Percentiles rank a stretch among this genome's conserved stretches.
Conservation (phyloP, 2,329 filamentous ascomycete genomes). For the Neopestalotiopsis clavispora region DNA sequence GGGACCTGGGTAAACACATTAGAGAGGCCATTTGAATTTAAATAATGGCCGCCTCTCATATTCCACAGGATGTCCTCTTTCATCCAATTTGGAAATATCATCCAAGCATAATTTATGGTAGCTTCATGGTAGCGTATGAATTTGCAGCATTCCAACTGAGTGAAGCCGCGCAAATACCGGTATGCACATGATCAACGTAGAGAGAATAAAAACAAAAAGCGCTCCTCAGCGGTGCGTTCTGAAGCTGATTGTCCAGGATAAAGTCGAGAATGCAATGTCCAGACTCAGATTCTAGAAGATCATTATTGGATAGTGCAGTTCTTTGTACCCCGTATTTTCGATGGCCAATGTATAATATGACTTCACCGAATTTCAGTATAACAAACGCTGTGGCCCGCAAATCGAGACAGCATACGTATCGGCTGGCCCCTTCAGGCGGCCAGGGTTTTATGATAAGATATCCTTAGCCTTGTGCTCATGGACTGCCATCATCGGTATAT, state of each 20-base stretch:
- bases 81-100: neutral
- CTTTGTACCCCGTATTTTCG: too few species aligned
- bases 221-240: neutral
- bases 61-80: neutral
- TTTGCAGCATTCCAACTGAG: neutral
- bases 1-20: slow-evolving; percentile 43
- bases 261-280: neutral
- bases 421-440: too few species aligned
- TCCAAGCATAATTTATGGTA: neutral
- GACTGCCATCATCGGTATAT: too few species aligned
- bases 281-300: neutral
- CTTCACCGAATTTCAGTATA: too few species aligned
- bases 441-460: too few species aligned
- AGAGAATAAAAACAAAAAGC: neutral
- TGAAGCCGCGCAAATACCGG: neutral
- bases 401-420: too few species aligned
- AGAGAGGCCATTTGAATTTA: slow-evolving; percentile 16
- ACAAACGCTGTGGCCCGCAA: too few species aligned
- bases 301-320: too few species aligned
- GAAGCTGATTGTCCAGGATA: neutral
- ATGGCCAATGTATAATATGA: too few species aligned
- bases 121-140: neutral
- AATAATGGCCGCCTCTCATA: neutral
- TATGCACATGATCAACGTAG: neutral
- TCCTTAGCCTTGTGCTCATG: neutral